phyloP scores from a whole-genome alignment of 2,329 filamentous ascomycete species.

The Clonostachys sp. region DNA sequence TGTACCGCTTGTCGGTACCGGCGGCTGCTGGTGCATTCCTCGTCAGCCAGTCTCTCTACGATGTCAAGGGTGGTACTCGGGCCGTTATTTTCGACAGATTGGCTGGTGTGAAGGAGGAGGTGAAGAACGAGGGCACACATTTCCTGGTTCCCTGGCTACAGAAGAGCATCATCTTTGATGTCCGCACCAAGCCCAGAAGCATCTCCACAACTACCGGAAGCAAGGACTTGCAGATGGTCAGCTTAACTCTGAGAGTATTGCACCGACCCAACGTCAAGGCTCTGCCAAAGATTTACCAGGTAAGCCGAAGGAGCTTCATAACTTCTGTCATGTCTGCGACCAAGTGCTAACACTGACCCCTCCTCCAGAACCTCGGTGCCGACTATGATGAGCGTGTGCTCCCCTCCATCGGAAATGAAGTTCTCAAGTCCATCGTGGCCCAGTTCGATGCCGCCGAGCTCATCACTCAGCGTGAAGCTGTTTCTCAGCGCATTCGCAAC shows the following conservation, averaged over 20 bases:
- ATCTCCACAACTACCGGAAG: slow-evolving; percentile 96
- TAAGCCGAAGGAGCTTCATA: slow-evolving; percentile 29
- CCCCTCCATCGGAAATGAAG: slow-evolving; percentile 98
- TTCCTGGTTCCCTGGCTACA: slow-evolving; percentile 96
- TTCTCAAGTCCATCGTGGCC: slow-evolving; percentile 96
- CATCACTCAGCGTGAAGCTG: slow-evolving; percentile 97
- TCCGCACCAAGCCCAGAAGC: slow-evolving; percentile 94
- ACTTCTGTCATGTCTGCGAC: not conserved
- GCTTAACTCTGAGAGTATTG: slow-evolving; percentile 90
- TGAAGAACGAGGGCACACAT: slow-evolving; percentile 94
- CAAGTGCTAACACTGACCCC: not conserved
- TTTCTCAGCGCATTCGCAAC: slow-evolving; percentile 87
- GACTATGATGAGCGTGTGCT: slow-evolving; percentile 99
- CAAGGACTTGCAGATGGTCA: slow-evolving; percentile 99
- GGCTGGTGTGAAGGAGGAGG: slow-evolving; percentile 85
- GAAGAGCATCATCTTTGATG: slow-evolving; percentile 90
- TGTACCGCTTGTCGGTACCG: slow-evolving; percentile 71
- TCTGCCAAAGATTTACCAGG: slow-evolving; percentile 97
- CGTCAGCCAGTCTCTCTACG: slow-evolving; percentile 81
- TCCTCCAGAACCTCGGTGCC: slow-evolving; percentile 78
- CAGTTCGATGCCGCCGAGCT: slow-evolving; percentile 98
- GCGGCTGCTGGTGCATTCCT: slow-evolving; percentile 63
- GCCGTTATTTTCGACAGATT: slow-evolving; percentile 98
- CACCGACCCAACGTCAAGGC: slow-evolving; percentile 90
- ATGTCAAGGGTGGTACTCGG: slow-evolving; percentile 89